Conservation (phyloP, 78 protist species). For the Guillardia theta region DNA sequence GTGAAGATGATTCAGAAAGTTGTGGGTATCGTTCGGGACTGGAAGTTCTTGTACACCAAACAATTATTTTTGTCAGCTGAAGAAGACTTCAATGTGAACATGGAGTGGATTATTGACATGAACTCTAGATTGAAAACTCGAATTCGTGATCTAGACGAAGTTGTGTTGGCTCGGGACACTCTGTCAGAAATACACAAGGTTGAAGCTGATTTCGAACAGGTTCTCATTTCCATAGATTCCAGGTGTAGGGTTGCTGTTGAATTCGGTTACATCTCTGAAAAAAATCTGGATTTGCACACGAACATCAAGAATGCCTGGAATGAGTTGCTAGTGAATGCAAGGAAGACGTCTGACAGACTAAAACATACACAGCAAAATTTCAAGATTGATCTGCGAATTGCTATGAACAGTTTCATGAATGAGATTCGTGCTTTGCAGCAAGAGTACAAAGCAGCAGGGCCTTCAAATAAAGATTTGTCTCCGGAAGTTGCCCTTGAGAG, state of each 20-base stretch:
- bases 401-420: neutral
- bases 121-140: neutral
- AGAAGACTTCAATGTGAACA: neutral
- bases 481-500: neutral
- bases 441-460: neutral
- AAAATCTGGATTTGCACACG: neutral
- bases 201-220: neutral
- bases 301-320: neutral
- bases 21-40: neutral
- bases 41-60: neutral
- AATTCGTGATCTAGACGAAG: slow-evolving; percentile 48
- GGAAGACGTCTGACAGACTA: neutral
- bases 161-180: neutral
- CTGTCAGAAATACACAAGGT: neutral
- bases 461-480: neutral
- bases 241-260: neutral
- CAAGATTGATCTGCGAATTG: neutral
- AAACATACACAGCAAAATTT: neutral
- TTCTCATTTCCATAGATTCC: neutral
- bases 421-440: neutral
- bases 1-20: neutral
- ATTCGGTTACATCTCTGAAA: neutral
- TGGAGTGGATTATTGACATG: neutral
- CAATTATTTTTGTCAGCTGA: too few relatives aligned
- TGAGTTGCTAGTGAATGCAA: neutral